These are phyloP conservation scores for Coprinopsis marcescibilis DNA, from an alignment of 768 basidiomycete genomes.

Conservation along the genomic window DNA sequence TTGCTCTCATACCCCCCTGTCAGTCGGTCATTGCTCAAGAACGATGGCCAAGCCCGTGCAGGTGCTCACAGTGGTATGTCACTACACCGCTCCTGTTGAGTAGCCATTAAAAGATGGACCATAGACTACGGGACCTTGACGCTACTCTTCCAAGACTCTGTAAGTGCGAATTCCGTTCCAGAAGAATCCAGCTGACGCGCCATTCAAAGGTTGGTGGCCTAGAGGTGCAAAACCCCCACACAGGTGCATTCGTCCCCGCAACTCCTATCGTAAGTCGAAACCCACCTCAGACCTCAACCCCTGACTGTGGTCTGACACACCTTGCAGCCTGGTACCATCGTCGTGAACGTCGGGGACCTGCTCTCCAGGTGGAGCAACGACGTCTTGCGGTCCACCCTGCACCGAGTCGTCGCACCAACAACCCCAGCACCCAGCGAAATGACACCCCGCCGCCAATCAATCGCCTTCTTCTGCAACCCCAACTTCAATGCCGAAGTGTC, in stretches of 20 bases:
- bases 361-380: slow-evolving; percentile 83
- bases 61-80: slow-evolving; percentile 70
- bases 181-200: not conserved
- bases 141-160: slow-evolving; percentile 73
- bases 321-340: slow-evolving; percentile 67
- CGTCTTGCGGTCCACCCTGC: slow-evolving; percentile 70
- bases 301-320: slow-evolving; percentile 1
- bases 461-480: slow-evolving; percentile 87
- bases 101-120: not conserved
- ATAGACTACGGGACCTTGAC: slow-evolving; percentile 80
- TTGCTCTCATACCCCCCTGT: slow-evolving; percentile 81
- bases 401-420: slow-evolving; percentile 76
- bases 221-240: slow-evolving; percentile 78
- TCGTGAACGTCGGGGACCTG: slow-evolving; percentile 79
- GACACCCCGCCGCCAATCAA: slow-evolving; percentile 67
- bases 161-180: slow-evolving; percentile 19
- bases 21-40: slow-evolving; percentile 46
- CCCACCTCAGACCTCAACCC: slow-evolving; percentile 1
- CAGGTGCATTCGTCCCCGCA: slow-evolving; percentile 64
- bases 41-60: slow-evolving; percentile 71
- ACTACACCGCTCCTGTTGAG: not conserved
- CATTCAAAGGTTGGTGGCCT: slow-evolving; percentile 64
- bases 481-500: slow-evolving; percentile 63
- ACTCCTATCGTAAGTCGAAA: slow-evolving; percentile 58
- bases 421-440: slow-evolving; percentile 44